Percentiles rank a stretch among this genome's conserved stretches.
Evolutionary conservation across 805 yeast species (phyloP).

Genomic region (Jamesozyma jinghongensis): DNA sequence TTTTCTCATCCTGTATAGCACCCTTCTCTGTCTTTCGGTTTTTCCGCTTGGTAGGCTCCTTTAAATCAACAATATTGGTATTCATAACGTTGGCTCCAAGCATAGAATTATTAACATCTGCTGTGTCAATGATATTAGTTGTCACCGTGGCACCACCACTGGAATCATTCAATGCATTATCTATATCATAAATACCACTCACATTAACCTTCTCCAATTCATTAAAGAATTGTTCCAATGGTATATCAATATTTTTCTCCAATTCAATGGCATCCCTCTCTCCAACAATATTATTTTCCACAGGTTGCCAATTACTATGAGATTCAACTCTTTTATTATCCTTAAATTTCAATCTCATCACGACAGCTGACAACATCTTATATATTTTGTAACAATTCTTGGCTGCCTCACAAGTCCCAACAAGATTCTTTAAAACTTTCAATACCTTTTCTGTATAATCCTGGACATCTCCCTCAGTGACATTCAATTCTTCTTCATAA

Average conservation of each 20-base stretch:
- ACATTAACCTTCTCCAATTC: slow-evolving; percentile 33
- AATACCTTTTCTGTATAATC: slow-evolving; percentile 41
- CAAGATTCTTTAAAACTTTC: slow-evolving; percentile 49
- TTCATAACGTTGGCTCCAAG: too few relatives aligned
- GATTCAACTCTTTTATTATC: neutral
- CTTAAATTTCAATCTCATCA: slow-evolving; percentile 45
- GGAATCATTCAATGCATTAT: neutral
- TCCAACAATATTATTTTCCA: neutral
- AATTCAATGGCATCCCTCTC: neutral
- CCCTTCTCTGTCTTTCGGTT: neutral
- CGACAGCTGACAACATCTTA: slow-evolving; percentile 63
- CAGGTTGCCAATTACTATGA: neutral
- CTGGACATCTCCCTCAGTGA: slow-evolving; percentile 43
- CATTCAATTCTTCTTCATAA: slow-evolving; percentile 44
- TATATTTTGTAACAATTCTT: slow-evolving; percentile 59
- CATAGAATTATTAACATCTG: too few relatives aligned
- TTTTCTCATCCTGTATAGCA: slow-evolving; percentile 20
- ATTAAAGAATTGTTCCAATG: slow-evolving; percentile 39
- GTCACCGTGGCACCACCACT: too few relatives aligned
- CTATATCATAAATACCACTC: neutral
- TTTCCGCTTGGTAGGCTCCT: too few relatives aligned
- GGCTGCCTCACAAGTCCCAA: slow-evolving; percentile 74
- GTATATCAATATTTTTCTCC: slow-evolving; percentile 8
- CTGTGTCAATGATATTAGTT: too few relatives aligned
- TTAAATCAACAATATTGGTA: too few relatives aligned